Evolutionary conservation across 805 yeast genomes (phyloP).

Genomic region (Nakazawaea molendinolei): DNA sequence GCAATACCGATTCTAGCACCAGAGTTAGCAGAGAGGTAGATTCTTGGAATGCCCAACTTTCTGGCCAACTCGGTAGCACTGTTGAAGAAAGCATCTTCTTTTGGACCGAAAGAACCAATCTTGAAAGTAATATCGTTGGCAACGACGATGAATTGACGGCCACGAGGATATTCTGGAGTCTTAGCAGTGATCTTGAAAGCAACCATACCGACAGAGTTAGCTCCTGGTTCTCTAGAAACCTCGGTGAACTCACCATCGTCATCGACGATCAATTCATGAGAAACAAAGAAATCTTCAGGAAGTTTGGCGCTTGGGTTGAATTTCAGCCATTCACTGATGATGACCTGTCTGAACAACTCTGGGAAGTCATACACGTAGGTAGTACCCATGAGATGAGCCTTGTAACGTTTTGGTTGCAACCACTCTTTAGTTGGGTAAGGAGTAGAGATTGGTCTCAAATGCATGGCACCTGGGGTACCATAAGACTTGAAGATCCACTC

Average conservation of each 20-base stretch:
- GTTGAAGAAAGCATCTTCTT: conserved; percentile 87
- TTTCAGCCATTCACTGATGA: conserved; percentile 77
- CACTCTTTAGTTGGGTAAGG: conserved; percentile 98
- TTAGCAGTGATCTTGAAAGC: conserved; percentile 87
- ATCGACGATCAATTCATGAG: conserved; percentile 77
- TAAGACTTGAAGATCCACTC: conserved; percentile 97
- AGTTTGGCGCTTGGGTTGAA: conserved; percentile 45
- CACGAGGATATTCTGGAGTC: conserved; percentile 96
- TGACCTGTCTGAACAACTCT: conserved; percentile 92
- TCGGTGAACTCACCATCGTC: conserved; percentile 80
- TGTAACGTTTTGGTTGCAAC: conserved; percentile 96
- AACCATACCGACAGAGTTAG: conserved; percentile 95
- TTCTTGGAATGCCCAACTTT: conserved; percentile 87
- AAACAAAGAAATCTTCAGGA: conserved; percentile 73
- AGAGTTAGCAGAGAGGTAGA: conserved; percentile 94
- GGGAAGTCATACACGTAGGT: conserved; percentile 99
- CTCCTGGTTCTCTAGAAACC: conserved; percentile 93
- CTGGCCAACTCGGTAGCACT: conserved; percentile 90
- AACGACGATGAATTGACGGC: conserved; percentile 86
- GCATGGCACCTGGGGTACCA: conserved; percentile 96
- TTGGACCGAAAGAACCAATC: conserved; percentile 98
- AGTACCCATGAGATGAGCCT: conserved; percentile 97
- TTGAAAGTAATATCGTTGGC: conserved; percentile 97
- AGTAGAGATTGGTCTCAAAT: conserved; percentile 88
- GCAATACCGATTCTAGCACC: conserved; percentile 99